phyloP scores from a whole-genome alignment of 306 rosid genomes.

The Coriaria nepalensis region DNA sequence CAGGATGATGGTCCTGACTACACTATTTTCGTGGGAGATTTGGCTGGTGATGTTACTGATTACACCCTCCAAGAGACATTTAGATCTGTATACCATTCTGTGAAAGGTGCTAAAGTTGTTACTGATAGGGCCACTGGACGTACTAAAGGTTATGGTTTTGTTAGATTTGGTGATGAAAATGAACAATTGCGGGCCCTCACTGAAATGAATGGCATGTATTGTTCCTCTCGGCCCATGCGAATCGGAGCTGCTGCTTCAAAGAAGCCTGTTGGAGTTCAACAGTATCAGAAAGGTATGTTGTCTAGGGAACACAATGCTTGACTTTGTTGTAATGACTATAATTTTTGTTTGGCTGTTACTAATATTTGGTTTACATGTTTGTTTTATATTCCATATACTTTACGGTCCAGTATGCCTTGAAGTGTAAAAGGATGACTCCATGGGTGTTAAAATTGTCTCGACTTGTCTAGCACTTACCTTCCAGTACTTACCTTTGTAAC shows the following conservation, averaged over 20 bases:
- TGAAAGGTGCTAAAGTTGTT: slow-evolving; percentile 68
- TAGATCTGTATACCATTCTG: slow-evolving; percentile 23
- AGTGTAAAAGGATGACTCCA: slow-evolving; percentile 7
- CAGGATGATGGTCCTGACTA: slow-evolving; percentile 44
- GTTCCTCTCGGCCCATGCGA: slow-evolving; percentile 73
- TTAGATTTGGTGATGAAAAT: slow-evolving; percentile 61
- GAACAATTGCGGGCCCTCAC: slow-evolving; percentile 70
- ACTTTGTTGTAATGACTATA: background rate
- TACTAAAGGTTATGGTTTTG: slow-evolving; percentile 84
- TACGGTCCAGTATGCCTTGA: slow-evolving; percentile 1
- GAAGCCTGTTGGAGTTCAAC: slow-evolving; percentile 30
- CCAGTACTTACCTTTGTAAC: slow-evolving; percentile 29
- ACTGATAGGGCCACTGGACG: slow-evolving; percentile 63
- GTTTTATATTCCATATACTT: background rate
- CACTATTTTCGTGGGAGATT: slow-evolving; percentile 39
- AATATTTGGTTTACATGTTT: background rate
- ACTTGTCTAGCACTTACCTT: slow-evolving; percentile 9
- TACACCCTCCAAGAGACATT: slow-evolving; percentile 38
- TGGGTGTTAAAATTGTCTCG: background rate
- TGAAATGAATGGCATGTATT: slow-evolving; percentile 73
- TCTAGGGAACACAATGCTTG: background rate
- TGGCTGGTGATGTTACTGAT: slow-evolving; percentile 47
- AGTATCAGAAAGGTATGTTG: slow-evolving; percentile 30
- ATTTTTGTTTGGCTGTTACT: background rate
- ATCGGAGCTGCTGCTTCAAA: slow-evolving; percentile 59